Conservation (phyloP, 2,329 filamentous ascomycete genomes). For the Cladophialophora immunda region DNA sequence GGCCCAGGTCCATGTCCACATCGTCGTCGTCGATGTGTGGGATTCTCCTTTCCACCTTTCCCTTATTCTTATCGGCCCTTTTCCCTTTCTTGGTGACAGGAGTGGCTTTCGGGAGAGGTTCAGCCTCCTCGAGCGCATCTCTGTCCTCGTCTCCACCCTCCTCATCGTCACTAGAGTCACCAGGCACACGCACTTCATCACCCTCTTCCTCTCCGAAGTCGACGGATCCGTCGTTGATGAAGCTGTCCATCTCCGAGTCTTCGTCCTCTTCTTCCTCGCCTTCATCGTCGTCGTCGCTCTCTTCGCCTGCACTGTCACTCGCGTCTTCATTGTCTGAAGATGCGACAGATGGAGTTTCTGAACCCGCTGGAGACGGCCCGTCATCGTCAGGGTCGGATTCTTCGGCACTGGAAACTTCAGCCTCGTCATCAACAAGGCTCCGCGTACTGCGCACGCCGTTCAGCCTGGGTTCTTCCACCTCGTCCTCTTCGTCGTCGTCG, state of each 20-base stretch:
- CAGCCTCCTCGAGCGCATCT: neutral
- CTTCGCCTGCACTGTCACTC: conserved; percentile 44
- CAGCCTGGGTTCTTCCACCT: conserved; percentile 55
- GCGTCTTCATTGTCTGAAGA: conserved; percentile 44
- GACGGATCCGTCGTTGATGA: conserved; percentile 56
- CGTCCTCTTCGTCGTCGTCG: conserved; percentile 63
- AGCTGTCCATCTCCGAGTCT: conserved; percentile 53
- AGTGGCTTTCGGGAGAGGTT: neutral
- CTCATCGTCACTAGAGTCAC: conserved; percentile 42
- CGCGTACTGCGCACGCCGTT: conserved; percentile 50
- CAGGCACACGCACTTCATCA: conserved; percentile 41
- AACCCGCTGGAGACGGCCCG: conserved; percentile 33
- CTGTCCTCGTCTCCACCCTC: neutral
- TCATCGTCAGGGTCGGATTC: conserved; percentile 34
- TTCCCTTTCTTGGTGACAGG: neutral
- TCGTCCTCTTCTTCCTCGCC: conserved; percentile 53
- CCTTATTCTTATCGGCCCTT: neutral
- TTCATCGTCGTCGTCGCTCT: conserved; percentile 48
- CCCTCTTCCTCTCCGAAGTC: conserved; percentile 56
- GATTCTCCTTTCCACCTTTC: neutral
- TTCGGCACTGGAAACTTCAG: conserved; percentile 41
- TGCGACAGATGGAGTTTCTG: conserved; percentile 43
- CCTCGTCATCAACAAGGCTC: conserved; percentile 41
- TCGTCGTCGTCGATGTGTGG: neutral
- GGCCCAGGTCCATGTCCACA: neutral